phyloP scores from a whole-genome alignment of 1,139 yeast genomes.

The Pichia sp. region DNA sequence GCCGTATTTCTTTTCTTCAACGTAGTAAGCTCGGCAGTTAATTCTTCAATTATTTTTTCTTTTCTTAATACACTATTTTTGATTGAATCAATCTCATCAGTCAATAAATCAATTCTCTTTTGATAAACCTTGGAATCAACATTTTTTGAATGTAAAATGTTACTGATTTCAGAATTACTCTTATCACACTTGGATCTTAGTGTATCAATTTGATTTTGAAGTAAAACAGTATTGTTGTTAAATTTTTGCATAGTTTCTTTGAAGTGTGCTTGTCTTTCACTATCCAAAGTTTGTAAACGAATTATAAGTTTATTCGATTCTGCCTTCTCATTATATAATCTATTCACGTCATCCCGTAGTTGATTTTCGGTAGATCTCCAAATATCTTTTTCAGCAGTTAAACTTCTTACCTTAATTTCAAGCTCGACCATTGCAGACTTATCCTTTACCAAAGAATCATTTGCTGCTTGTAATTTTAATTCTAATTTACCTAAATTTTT shows the following conservation, averaged over 20 bases:
- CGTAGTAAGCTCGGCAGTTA: constrained; percentile 25
- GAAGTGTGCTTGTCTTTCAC: constrained; percentile 54
- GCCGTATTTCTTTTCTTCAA: constrained; percentile 24
- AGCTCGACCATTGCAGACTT: constrained; percentile 35
- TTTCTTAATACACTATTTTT: constrained; percentile 40
- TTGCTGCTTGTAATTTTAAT: constrained; percentile 47
- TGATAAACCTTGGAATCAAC: constrained; percentile 59
- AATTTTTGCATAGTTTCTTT: constrained; percentile 48
- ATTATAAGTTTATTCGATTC: constrained; percentile 55
- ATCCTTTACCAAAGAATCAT: constrained; percentile 46
- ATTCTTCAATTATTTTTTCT: constrained; percentile 32
- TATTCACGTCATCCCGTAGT: constrained; percentile 48
- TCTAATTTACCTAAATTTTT: constrained; percentile 50
- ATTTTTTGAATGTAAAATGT: constrained; percentile 46
- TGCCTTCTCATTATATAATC: constrained; percentile 52
- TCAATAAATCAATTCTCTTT: constrained; percentile 55
- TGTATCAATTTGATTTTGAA: constrained; percentile 41
- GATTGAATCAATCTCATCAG: constrained; percentile 39
- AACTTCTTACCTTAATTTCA: constrained; percentile 41
- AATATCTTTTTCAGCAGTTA: constrained; percentile 51
- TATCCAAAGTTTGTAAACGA: constrained; percentile 53
- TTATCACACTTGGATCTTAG: constrained; percentile 44
- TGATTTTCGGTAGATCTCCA: constrained; percentile 46
- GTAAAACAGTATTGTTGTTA: constrained; percentile 42
- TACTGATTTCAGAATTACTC: constrained; percentile 44